Conservation (phyloP, 345 rosid species). For the Melaleuca quinquenervia region DNA sequence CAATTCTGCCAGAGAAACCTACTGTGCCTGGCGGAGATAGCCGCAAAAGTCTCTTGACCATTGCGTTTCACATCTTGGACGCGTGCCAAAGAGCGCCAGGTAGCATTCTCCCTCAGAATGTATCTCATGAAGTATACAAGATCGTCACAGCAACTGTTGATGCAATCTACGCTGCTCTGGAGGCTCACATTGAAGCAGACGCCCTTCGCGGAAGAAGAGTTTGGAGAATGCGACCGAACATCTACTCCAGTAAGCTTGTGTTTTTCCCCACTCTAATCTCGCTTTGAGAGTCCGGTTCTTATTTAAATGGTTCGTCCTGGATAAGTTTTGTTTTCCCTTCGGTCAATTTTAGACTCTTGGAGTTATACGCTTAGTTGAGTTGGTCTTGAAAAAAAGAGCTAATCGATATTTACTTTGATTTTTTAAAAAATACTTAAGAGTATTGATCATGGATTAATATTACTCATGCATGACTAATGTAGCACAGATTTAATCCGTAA, state of each 20-base stretch:
- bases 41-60: slow-evolving; percentile 21
- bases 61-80: slow-evolving; percentile 15
- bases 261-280: neutral
- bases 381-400: neutral
- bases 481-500: neutral
- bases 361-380: neutral
- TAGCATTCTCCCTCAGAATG: neutral
- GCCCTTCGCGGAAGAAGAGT: neutral
- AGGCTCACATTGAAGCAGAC: neutral
- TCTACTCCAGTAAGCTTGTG: neutral
- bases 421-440: neutral
- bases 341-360: neutral
- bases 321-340: neutral
- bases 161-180: neutral
- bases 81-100: neutral
- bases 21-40: neutral
- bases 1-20: slow-evolving; percentile 19
- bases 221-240: neutral
- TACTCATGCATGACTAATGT: neutral
- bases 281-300: neutral
- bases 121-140: neutral
- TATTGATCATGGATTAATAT: neutral
- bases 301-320: neutral
- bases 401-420: neutral
- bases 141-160: neutral